A percentile compares a stretch with the other conserved stretches of the same genome.
Conservation (phyloP, 2,329 filamentous ascomycete species). For the Xylariaceae sp. region DNA sequence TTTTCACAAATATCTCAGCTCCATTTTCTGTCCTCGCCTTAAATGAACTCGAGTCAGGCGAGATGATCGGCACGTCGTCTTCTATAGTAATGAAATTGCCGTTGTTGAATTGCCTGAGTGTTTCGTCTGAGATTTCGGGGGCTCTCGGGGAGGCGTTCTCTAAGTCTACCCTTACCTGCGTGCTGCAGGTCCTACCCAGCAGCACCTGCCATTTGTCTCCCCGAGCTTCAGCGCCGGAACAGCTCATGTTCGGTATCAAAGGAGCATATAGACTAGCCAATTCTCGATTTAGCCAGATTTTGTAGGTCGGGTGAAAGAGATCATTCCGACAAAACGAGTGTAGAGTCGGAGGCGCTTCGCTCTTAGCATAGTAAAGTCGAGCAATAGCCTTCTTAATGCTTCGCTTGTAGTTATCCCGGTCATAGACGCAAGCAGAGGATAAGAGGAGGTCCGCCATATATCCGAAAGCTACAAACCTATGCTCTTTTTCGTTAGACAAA, state of each 20-base stretch:
- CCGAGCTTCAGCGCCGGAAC: not conserved
- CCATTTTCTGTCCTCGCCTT: conserved; percentile 1
- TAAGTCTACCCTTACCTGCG: not conserved
- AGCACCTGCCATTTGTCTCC: not conserved
- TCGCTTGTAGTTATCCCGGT: not conserved
- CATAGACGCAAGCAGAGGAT: conserved; percentile 4
- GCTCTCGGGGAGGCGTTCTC: not conserved
- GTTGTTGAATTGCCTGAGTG: not conserved
- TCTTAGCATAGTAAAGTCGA: not conserved
- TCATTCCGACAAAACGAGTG: not conserved
- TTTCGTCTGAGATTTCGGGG: not conserved
- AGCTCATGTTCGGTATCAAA: not conserved
- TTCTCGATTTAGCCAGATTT: not conserved
- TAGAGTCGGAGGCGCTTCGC: not conserved
- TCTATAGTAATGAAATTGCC: not conserved
- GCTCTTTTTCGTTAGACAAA: not conserved
- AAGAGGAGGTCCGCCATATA: conserved; percentile 2
- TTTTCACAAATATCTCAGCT: conserved; percentile 9
- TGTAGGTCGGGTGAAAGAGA: not conserved
- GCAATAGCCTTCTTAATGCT: conserved; percentile 1
- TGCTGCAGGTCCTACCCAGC: not conserved
- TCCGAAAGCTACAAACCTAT: not conserved
- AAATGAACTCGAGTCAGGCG: conserved; percentile 8
- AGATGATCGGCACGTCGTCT: not conserved
- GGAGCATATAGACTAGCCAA: not conserved